A percentile compares a stretch with the other conserved stretches of the same genome.
Conservation (phyloP, 164 flowering plant genomes). For the Aristolochia californica region DNA sequence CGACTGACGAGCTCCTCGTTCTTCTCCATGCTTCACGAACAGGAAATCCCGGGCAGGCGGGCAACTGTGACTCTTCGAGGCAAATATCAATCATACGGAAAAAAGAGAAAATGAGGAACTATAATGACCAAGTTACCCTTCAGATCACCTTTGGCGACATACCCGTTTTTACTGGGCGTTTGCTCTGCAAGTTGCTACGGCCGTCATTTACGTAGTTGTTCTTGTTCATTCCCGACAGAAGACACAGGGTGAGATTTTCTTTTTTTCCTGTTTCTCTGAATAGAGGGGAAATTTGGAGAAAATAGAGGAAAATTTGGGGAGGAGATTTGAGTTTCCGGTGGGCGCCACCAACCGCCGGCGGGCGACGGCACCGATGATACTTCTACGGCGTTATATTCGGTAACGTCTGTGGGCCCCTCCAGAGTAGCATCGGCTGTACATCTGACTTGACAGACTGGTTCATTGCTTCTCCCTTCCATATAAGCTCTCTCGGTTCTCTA, state of each 20-base stretch:
- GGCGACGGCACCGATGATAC: conserved; percentile 3
- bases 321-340: neutral
- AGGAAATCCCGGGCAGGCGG: too few species aligned
- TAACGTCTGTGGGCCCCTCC: conserved; percentile 1
- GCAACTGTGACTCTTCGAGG: too few species aligned
- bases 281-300: neutral
- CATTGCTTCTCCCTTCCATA: neutral
- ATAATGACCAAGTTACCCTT: too few species aligned
- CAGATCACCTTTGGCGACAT: too few species aligned
- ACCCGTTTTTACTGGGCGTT: too few species aligned
- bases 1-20: too few species aligned
- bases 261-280: neutral
- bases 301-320: neutral
- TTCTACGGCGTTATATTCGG: conserved; percentile 2
- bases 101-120: too few species aligned
- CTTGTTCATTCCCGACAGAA: neutral
- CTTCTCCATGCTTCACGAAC: too few species aligned
- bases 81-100: too few species aligned
- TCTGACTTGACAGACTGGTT: conserved; percentile 9
- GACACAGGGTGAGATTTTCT: too few species aligned
- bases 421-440: conserved; percentile 1
- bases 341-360: conserved; percentile 4
- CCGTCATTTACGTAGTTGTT: too few species aligned
- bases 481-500: neutral
- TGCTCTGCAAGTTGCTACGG: too few species aligned